Evolutionary conservation across 163 green algal genomes (phyloP), one percentile per base, ranked within the genome.

Genomic region (Coccomyxa subellipsoidea): DNA sequence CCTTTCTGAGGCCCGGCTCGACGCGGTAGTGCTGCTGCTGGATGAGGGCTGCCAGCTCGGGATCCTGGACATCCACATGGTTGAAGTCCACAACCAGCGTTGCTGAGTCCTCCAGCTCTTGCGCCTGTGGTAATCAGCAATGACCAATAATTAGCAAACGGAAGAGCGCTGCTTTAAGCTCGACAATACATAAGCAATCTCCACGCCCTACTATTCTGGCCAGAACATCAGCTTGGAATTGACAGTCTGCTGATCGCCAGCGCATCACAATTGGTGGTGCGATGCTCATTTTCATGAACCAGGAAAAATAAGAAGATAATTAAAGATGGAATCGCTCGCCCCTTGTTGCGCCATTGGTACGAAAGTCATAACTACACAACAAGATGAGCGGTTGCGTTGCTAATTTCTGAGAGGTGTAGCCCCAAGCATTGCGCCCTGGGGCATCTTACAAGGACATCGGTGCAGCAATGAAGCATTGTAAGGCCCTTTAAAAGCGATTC

Each of bases 1-100:
- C 84, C 47, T 93, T 88, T 40, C 93, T 89, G 73, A 99, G 87
- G n/a, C 90, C 92, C 0, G 91, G 87, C 87, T 99, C 95, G 47
- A 97, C 87, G 0, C 90, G 88, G 69, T 94, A 92, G 77, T 91
- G 95, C 6, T 94, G 81, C 29, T 91, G 53, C 27, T 38, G 23
- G 32, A 72, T 32, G 15, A 80, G 82, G 39, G 76, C 77, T 36
- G 81, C 78, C 69, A 92, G 85, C n/a, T 83, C 83, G 54, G 87
- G 69, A 87, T 97, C 88, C 69, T 89, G 93, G 2, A 91, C 84
- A 21, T 85, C 66, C 1, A 98, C 81, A 82, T 97, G 91, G 71
- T 86, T 80, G 66, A 92, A 95, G 78, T 97, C 84, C 0, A 98
- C 88, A 39, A 91, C 92, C 7, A 98, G 81, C 10, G 91, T 95